Percentiles rank a stretch among this genome's conserved stretches.
These are phyloP conservation scores for Lophiotrema nucula DNA, from an alignment of 495 filamentous ascomycete genomes.

Conservation along the genomic window DNA sequence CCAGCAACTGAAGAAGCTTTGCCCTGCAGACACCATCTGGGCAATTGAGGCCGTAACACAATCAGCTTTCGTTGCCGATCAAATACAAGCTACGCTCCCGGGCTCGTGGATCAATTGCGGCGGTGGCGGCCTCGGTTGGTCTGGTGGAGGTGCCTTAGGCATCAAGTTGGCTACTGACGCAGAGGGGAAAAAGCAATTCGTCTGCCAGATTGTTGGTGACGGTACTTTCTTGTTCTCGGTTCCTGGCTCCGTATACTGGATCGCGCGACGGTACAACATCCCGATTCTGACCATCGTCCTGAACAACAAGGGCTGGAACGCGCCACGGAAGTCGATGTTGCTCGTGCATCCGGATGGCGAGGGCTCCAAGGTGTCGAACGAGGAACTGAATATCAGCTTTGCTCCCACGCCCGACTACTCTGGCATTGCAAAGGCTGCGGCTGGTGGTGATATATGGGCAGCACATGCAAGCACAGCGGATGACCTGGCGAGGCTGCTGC, in stretches of 20 bases:
- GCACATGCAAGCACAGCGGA: constrained; percentile 36
- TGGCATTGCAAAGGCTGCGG: constrained; percentile 87
- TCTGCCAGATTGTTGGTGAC: constrained; percentile 90
- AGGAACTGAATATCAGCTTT: constrained; percentile 88
- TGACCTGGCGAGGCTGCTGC: constrained; percentile 37
- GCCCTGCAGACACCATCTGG: constrained; percentile 72
- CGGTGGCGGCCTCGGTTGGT: constrained; percentile 92
- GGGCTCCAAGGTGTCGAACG: constrained; percentile 70
- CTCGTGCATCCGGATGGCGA: constrained; percentile 42
- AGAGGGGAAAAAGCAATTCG: constrained; percentile 73
- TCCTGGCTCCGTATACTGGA: constrained; percentile 92
- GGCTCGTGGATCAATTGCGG: constrained; percentile 93
- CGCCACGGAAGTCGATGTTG: constrained; percentile 39
- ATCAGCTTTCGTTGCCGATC: constrained; percentile 74
- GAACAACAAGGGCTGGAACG: constrained; percentile 78
- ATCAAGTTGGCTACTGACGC: constrained; percentile 80
- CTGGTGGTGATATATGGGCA: constrained; percentile 59
- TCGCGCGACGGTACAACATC: constrained; percentile 78
- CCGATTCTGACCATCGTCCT: constrained; percentile 87
- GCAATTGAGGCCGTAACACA: constrained; percentile 88
- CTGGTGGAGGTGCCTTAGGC: constrained; percentile 71
- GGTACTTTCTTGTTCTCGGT: constrained; percentile 87
- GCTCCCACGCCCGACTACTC: constrained; percentile 82
- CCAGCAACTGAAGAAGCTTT: constrained; percentile 58
- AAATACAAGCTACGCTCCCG: constrained; percentile 70